Base-by-base conservation (phyloP, 2,329 filamentous ascomycete genomes). In the Aureobasidium melanogenum region DNA sequence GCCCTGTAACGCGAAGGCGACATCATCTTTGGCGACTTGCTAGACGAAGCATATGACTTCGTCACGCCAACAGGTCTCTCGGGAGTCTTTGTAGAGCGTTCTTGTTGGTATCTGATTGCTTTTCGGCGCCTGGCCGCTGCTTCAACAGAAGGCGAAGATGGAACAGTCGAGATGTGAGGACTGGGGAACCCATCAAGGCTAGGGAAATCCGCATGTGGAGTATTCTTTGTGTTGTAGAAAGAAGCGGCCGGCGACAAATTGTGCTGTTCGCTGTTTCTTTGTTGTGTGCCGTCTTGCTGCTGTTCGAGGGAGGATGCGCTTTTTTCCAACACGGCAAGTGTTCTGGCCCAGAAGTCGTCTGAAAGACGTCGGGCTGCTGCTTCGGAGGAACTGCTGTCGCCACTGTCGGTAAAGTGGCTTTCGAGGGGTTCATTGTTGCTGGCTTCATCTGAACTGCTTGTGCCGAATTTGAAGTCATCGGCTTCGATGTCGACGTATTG, bases 401-500 rank as follows among this genome's bases (percentile, higher is more conserved):
- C 36, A 32, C 39, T 57, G 54, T 57, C 54, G 15, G 54, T 57
- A 4, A 24, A 43, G 22, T 39, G 30, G 22, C 12, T 28, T 26
- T 44, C 41, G 30, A 34, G 12, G 17, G 10, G 43, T 41, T 55
- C 51, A 39, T 30, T 55, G 51, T 43, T 55, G 51, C 51, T 55
- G 17, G 51, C 51, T 43, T 55, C 51, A 10, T 55, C 51, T 32
- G 38, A 43, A 24, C 36, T 55, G 68, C 76, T 76, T 66, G 76
- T 73, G 67, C 75, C 76, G 64, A 75, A 72, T 60, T 76, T 77
- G 66, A 80, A 77, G 60, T 84, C 82, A 43, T 71, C 68, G 72
- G 81, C 79, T 66, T 84, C 80, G 71, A 85, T 77, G 70, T 84
- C 80, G 71, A 85, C 77, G 70, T 83, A 85, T 71, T 85, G 80